phyloP scores from a whole-genome alignment of 139 green algal genomes.

The Trebouxia sp. region DNA sequence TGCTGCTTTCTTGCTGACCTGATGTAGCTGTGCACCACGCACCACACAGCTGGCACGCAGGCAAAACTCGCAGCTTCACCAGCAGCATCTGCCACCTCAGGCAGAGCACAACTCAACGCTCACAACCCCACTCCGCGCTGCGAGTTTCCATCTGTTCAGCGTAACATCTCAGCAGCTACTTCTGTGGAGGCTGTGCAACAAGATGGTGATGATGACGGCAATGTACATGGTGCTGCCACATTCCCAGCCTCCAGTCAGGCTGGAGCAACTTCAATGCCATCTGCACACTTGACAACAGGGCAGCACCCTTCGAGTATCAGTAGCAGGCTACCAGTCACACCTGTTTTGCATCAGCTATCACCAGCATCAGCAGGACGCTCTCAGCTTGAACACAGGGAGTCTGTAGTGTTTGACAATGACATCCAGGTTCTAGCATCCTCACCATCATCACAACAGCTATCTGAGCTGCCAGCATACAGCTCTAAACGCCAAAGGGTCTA shows the following conservation, averaged over 20 bases:
- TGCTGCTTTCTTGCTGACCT: no score
- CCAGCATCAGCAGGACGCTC: not conserved
- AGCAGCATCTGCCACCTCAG: not conserved
- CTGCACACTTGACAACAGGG: not conserved
- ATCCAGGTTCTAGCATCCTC: not conserved
- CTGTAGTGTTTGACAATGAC: not conserved
- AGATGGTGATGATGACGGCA: not conserved
- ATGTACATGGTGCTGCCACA: not conserved
- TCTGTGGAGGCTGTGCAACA: conserved; percentile 6
- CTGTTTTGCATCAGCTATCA: not conserved
- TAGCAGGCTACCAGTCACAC: not conserved
- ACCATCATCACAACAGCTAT: not conserved
- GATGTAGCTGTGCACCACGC: no score
- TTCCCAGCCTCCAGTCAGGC: not conserved
- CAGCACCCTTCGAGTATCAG: not conserved
- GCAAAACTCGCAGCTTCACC: no score
- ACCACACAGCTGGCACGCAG: no score
- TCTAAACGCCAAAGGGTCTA: not conserved
- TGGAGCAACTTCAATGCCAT: not conserved
- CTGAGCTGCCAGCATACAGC: not conserved
- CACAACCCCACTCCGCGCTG: not conserved
- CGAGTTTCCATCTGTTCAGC: not conserved
- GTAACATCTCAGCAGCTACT: not conserved
- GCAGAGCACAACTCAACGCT: not conserved
- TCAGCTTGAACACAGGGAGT: not conserved